Base-by-base conservation (phyloP, 2,329 filamentous ascomycete genomes). In the Talaromyces verruculosus region DNA sequence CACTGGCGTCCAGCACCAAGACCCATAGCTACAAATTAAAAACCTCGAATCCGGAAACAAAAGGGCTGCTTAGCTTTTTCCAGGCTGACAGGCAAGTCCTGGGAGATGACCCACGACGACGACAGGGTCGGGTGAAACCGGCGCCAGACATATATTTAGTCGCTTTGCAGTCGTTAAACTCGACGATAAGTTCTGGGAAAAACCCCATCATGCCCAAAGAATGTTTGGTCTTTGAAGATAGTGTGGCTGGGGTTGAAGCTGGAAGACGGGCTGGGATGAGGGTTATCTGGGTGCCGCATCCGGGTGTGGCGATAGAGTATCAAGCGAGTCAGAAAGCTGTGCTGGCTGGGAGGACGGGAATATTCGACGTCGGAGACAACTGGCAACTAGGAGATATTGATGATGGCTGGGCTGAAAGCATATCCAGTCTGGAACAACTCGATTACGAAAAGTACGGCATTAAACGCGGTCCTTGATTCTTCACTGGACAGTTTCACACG, bases 401-500 rank as follows among this genome's bases (percentile, higher is more conserved):
- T 47, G 78, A 81, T 63, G 78, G 76, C 25, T 81, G 76, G 77
- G 77, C 71, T 63, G 76, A 78, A 65, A 70, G 70, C 22, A 72
- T 81, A 39, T 30, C 60, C 0, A 79, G 69, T 63, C 58, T 82
- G 30, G 77, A 80, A 66, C 51, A 76, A 25, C 81, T 81, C 30
- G 69, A 76, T 33, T 80, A 80, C 39, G 71, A 72, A 57, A 77
- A 72, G 58, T 81, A 77, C 53, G 75, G 76, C 11, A 76, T 80
- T 28, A 33, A 70, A 60, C 6, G 57, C 22, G 33, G 57, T 11
- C 35, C 57, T 60, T 60, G 57, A 60, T 43, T 43, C 57, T 60
- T 60, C 25, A 25, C 25, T 3, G 25, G 2, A 25, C 25, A 2
- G 25, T 25, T 25, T 25, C 57, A 60, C 39, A 19, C 17, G 17